These are phyloP conservation scores for Daldinia sp. DNA, from an alignment of 2,329 filamentous ascomycete genomes.

Conservation along the genomic window DNA sequence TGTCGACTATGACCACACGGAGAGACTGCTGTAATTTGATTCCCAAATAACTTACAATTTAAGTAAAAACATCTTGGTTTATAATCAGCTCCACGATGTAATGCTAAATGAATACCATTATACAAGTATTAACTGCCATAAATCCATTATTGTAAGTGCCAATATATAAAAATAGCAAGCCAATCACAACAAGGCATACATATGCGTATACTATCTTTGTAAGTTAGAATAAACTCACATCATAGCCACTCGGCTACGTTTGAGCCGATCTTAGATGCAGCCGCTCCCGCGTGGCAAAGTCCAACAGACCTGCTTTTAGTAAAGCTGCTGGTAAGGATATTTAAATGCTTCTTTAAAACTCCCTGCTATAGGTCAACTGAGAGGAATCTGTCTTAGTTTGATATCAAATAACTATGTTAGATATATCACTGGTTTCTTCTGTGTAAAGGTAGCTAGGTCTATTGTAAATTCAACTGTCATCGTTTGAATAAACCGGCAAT, in stretches of 20 bases:
- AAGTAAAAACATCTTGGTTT: no score
- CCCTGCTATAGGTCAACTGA: background rate
- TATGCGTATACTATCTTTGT: background rate
- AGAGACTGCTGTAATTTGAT: no score
- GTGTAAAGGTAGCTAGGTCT: background rate
- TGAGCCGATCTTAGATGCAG: background rate
- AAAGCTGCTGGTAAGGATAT: background rate
- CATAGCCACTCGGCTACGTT: background rate
- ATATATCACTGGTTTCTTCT: background rate
- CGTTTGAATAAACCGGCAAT: background rate
- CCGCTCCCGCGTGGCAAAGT: background rate
- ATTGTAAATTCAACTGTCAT: background rate
- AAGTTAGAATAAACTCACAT: slow-evolving; percentile 5
- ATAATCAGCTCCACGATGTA: no score
- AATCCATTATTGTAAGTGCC: background rate
- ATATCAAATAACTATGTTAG: background rate
- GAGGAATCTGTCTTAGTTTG: background rate
- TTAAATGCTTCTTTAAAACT: background rate
- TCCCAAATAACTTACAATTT: no score
- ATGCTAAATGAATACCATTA: background rate
- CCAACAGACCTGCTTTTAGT: no score
- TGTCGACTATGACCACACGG: no score
- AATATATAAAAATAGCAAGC: background rate
- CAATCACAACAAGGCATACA: background rate
- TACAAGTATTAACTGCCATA: background rate